These are phyloP conservation scores for Boletellus ananas DNA, from an alignment of 768 basidiomycete genomes.

Conservation along the genomic window DNA sequence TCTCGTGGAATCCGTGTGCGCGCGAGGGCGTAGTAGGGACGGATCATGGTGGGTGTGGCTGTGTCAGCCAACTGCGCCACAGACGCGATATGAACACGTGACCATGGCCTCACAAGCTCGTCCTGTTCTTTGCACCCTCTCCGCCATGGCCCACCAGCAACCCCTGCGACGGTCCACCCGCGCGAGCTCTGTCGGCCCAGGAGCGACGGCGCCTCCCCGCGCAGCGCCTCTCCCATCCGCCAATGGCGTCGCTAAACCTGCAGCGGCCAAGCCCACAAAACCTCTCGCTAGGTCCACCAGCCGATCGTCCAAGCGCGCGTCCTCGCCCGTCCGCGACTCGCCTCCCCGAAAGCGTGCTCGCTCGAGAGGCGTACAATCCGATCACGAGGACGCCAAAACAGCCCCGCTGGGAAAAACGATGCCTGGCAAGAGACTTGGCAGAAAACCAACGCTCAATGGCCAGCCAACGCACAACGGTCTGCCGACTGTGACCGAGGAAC, in stretches of 20 bases:
- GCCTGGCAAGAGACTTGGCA: constrained; percentile 26
- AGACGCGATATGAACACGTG: constrained; percentile 27
- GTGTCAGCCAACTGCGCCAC: constrained; percentile 16
- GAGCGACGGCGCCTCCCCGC: constrained; percentile 22
- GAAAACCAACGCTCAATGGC: constrained; percentile 31
- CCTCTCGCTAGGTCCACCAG: constrained; percentile 20
- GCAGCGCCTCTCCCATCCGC: constrained; percentile 30
- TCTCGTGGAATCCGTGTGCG: constrained; percentile 1
- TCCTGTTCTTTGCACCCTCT: neutral
- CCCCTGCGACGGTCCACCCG: constrained; percentile 53
- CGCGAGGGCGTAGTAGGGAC: constrained; percentile 8
- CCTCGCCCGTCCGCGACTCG: constrained; percentile 45
- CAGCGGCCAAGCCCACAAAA: constrained; percentile 33
- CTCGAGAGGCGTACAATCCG: constrained; percentile 36
- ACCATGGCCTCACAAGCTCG: neutral
- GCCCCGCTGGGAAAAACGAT: constrained; percentile 23
- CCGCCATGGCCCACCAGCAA: constrained; percentile 28
- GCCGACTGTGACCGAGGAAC: constrained; percentile 28
- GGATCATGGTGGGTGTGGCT: constrained; percentile 19
- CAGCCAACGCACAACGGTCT: constrained; percentile 31
- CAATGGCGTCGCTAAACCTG: constrained; percentile 31
- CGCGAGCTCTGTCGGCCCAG: constrained; percentile 44
- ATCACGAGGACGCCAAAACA: constrained; percentile 39
- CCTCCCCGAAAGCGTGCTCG: constrained; percentile 46
- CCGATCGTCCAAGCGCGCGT: constrained; percentile 45